Base-by-base conservation (phyloP, 2,329 filamentous ascomycete species). In the Aspergillus alliaceus region DNA sequence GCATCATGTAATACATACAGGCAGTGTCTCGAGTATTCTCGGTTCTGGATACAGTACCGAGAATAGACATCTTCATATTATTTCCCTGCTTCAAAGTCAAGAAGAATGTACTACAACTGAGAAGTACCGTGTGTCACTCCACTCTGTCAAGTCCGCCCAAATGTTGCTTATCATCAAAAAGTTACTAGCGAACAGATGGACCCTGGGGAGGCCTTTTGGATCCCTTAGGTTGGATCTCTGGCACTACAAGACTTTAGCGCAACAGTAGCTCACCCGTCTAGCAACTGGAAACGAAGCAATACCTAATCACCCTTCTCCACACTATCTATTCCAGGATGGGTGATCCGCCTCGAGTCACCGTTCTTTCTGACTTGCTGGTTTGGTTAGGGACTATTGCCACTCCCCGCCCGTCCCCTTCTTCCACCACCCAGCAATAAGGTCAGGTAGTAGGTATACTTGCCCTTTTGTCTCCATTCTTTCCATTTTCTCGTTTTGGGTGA, bases 221-320 rank as follows among this genome's bases (percentile, higher is more conserved):
- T 48, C 29, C 27, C 12, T 32, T 31, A 27, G 24, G 22, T 29
- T 32, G 32, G 44, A 32, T 31, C 44, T 32, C 44, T 27, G 44
- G 44, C 44, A 31, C 44, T 48, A 32, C 44, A 48, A 29, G 27
- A 42, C 40, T 37, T 37, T 58, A 54, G 56, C 49, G 34, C 46
- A 35, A 29, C 29, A 46, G 50, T 53, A 53, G 42, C 39, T 56
- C 20, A 44, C 37, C 50, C 48, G 32, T 22, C 20, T 24, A 47
- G 39, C 56, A 44, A 51, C 50, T 51, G 49, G 46, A 27, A 59
- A 35, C 53, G 54, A 49, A 59, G 53, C 31, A 53, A 59, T 54
- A 57, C 54, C n/a, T 57, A 54, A 54, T 44, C 54, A 57, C 25
- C 51, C 42, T 58, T 53, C 57, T 59, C 57, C 53, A 57, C 57